Percentiles rank a stretch among this genome's conserved stretches.
Conservation (phyloP, 2,329 filamentous ascomycete genomes). For the Acrodontium crateriforme region DNA sequence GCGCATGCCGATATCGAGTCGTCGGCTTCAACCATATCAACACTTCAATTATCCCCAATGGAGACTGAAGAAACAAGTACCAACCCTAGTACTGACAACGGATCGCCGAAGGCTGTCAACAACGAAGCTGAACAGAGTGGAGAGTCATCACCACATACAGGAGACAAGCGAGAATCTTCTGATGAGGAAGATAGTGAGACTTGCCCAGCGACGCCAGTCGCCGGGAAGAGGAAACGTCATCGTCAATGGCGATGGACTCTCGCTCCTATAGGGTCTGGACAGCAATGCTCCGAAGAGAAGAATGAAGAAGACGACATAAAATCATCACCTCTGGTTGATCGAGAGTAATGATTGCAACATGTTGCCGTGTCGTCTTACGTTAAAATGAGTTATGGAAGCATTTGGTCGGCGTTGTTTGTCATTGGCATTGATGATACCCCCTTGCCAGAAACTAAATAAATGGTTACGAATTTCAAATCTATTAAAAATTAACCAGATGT, state of each 20-base stretch:
- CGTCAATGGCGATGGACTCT: conserved; percentile 46
- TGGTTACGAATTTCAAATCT: no score
- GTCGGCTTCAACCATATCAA: conserved; percentile 21
- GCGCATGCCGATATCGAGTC: conserved; percentile 42
- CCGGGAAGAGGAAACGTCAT: conserved; percentile 38
- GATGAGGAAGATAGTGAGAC: conserved; percentile 33
- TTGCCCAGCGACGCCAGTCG: conserved; percentile 32
- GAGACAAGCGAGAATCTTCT: conserved; percentile 33
- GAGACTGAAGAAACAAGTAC: conserved; percentile 4
- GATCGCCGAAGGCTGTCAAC: conserved; percentile 1
- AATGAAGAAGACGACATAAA: no score
- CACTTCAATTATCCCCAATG: conserved; percentile 12
- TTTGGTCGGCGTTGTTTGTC: no score
- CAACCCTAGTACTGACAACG: conserved; percentile 1
- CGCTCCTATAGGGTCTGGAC: conserved; percentile 26
- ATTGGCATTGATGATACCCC: no score
- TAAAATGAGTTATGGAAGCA: no score
- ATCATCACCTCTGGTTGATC: no score
- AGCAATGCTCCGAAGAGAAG: no score
- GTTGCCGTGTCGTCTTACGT: no score
- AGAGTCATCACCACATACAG: conserved; percentile 9
- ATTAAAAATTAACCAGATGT: no score
- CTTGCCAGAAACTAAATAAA: no score
- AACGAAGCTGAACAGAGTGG: conserved; percentile 2
- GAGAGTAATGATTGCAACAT: no score